Conservation (phyloP, 2,329 filamentous ascomycete species). For the Hymenotorrendiella dingleyae region DNA sequence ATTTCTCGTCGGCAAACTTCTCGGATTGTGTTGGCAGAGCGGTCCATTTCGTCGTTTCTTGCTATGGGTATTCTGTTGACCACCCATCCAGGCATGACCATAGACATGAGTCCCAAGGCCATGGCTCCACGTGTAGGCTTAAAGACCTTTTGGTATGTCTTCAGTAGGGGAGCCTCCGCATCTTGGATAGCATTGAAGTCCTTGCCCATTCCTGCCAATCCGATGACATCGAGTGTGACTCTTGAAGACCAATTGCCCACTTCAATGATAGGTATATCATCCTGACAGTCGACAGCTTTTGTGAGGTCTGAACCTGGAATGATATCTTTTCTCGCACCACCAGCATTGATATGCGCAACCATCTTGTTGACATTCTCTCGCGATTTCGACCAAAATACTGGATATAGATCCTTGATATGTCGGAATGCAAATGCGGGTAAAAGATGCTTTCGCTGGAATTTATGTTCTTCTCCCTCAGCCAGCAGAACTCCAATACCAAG, state of each 20-base stretch:
- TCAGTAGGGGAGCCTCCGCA: slow-evolving; percentile 51
- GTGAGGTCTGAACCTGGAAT: slow-evolving; percentile 23
- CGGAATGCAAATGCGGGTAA: slow-evolving; percentile 81
- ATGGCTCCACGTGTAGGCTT: slow-evolving; percentile 45
- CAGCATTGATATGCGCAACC: slow-evolving; percentile 40
- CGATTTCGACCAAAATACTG: slow-evolving; percentile 76
- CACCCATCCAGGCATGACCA: slow-evolving; percentile 60
- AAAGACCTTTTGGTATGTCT: slow-evolving; percentile 52
- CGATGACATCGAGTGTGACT: slow-evolving; percentile 70
- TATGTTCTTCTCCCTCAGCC: slow-evolving; percentile 88
- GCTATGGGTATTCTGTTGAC: slow-evolving; percentile 60
- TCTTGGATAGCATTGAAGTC: slow-evolving; percentile 64
- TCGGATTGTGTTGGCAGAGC: slow-evolving; percentile 55
- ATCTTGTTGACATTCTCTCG: slow-evolving; percentile 61
- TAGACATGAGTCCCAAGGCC: slow-evolving; percentile 49
- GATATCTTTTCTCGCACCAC: slow-evolving; percentile 31
- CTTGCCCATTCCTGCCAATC: slow-evolving; percentile 62
- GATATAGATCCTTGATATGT: slow-evolving; percentile 79
- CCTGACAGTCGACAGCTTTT: slow-evolving; percentile 7
- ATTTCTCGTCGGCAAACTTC: slow-evolving; percentile 64
- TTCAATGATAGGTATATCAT: slow-evolving; percentile 43
- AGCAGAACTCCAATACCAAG: slow-evolving; percentile 69
- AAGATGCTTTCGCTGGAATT: slow-evolving; percentile 70
- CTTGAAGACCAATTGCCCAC: slow-evolving; percentile 59
- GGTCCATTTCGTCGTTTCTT: slow-evolving; percentile 59